Percentiles rank a stretch among this genome's conserved stretches.
phyloP scores from a whole-genome alignment of 768 basidiomycete genomes.

The Lactifluus piperatus region DNA sequence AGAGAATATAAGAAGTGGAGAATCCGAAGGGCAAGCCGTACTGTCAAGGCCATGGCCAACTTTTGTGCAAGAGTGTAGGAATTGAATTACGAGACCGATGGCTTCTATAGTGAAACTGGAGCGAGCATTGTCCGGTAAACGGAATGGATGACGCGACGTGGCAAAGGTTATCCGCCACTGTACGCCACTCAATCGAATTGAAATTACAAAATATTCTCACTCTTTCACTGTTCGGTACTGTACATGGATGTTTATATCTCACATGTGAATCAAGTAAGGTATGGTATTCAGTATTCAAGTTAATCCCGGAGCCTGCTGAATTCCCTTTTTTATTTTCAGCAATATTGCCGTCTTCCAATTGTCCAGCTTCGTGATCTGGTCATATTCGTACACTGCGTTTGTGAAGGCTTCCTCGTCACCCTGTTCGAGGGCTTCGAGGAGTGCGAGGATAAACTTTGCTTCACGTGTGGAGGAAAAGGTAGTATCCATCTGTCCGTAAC shows the following conservation, averaged over 20 bases:
- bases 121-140: background rate
- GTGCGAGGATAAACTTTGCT: conserved; percentile 72
- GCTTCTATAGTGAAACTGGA: background rate
- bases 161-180: background rate
- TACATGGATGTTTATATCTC: background rate
- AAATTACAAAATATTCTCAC: background rate
- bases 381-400: conserved; percentile 81
- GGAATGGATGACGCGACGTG: conserved; percentile 5
- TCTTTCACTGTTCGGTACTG: background rate
- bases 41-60: conserved; percentile 34
- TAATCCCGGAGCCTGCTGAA: conserved; percentile 46
- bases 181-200: background rate
- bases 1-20: conserved; percentile 52
- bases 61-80: background rate
- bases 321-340: conserved; percentile 79
- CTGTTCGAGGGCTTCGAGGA: conserved; percentile 69
- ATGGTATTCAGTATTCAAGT: conserved; percentile 15
- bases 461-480: conserved; percentile 87
- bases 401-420: conserved; percentile 72
- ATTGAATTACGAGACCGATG: background rate
- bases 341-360: conserved; percentile 93
- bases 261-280: background rate
- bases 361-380: conserved; percentile 87
- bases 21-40: conserved; percentile 39
- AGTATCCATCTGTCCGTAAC: conserved; percentile 74